Evolutionary conservation across 208 protist species (phyloP), one percentile per base, ranked within the genome.

Genomic region (Leishmania aethiopica): DNA sequence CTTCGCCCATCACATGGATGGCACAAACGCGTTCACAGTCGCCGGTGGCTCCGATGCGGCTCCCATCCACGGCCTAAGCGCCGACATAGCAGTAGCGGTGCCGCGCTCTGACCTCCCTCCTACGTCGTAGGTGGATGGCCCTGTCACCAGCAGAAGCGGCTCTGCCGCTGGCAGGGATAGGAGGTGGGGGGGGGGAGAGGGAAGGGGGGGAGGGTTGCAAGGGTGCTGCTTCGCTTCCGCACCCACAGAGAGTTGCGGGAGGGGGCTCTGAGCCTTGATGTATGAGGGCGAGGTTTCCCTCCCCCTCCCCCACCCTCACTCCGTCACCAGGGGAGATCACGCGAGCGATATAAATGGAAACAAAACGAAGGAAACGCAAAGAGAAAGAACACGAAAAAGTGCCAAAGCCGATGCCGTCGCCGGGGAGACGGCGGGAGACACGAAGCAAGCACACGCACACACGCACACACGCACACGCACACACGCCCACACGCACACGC

Each of bases 391-490:
- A 35, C 7, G 57, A 8, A n/a, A 11, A 10, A 32, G 6, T 57
- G 53, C 53, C 0, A 22, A 57, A 22, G 53, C 0, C 6, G 53
- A 57, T 17, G 53, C 17, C 53, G 25, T 11, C 37, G 37, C 1
- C 0, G 37, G 37, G 57, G 57, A n/a, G 7, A n/a, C 2, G 28
- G 7, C 22, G 28, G 28, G 60, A 1, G 4, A 66, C 0, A 13
- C 15, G 15, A 55, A 55, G 51, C 1, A 15, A 40, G 10, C 8
- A 71, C 64, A 75, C 67, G 55, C 45, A 81, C 78, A 76, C 47
- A 37, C 47, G 42, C 28, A 59, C n/a, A 59, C 11, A 7, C 64
- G 47, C n/a, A n/a, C 64, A 75, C 67, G 55, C 45, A 81, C 78
- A 76, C 47, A 37, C 47, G 42, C 28, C 42, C n/a, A 59, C 11